Evolutionary conservation across 2,329 filamentous ascomycete genomes (phyloP), one percentile per base, ranked within the genome.

Genomic region (Diaporthe helianthi): DNA sequence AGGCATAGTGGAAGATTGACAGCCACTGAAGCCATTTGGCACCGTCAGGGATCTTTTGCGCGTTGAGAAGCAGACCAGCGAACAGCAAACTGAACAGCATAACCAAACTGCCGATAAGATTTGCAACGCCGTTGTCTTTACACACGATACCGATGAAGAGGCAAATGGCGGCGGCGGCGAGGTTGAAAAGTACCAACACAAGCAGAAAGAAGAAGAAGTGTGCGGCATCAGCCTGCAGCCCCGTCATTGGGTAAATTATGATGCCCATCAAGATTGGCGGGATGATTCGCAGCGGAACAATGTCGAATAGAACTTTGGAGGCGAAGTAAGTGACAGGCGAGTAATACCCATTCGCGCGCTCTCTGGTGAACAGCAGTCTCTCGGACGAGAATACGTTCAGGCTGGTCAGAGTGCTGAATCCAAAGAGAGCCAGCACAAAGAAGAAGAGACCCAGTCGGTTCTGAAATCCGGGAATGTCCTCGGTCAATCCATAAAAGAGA

Each of bases 1-100:
- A 98, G 6, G 92, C 95, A 77, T 97, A 99, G 79, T 99, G 96
- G 86, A 99, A 99, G 72, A 99, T 99, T 1, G 94, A 98, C 10
- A 99, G 83, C 81, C 88, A 89, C 83, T 99, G 96, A 64, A 99
- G 82, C 96, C 96, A 99, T 72, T 94, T 81, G 2, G 95, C 92
- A 2, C 93, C 89, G 61, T 88, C 85, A 1, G 96, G 96, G 65
- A 98, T 98, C 36, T 93, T 94, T 78, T 98, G 90, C 78, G 97
- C 94, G 79, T 99, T 99, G 71, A 99, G 88, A 69, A 99, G 85
- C 70, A 99, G 89, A 69, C 96, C 96, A 0, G 94, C 95, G 79
- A 99, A 98, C 12, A 99, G 86, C 71, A 99, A 83, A 78, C 93
- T 97, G 85, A 99, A 99, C 10, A 99, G 86, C 96, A 99, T 99